A percentile compares a stretch with the other conserved stretches of the same genome.
These are phyloP conservation scores for Backusella westeae DNA, from an alignment of 192 early-diverging fungal species.

Conservation along the genomic window DNA sequence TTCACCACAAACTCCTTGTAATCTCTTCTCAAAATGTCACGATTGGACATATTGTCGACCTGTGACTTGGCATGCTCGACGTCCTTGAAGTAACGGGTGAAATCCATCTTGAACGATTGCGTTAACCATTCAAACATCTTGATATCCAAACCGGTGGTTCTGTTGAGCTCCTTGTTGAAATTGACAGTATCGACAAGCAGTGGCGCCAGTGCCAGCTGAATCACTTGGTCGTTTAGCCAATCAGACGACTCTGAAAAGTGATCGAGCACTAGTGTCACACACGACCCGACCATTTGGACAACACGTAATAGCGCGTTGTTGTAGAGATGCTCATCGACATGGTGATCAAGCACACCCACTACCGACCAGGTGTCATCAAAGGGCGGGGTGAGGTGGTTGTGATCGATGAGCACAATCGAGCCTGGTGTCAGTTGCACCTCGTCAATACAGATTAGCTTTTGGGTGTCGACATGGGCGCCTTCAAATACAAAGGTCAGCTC, in stretches of 20 bases:
- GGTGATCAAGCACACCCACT: slow-evolving; percentile 69
- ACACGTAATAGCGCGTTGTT: slow-evolving; percentile 34
- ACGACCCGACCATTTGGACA: slow-evolving; percentile 63
- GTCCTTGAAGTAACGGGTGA: slow-evolving; percentile 28
- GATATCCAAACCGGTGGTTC: slow-evolving; percentile 48
- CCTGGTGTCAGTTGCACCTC: slow-evolving; percentile 25
- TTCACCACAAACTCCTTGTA: slow-evolving; percentile 68
- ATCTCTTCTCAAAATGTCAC: slow-evolving; percentile 65
- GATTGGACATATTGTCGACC: slow-evolving; percentile 40
- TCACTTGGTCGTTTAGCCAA: slow-evolving; percentile 28
- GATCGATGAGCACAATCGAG: slow-evolving; percentile 57
- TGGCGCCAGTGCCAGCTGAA: slow-evolving; percentile 53
- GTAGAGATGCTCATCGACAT: slow-evolving; percentile 59
- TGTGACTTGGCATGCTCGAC: slow-evolving; percentile 58
- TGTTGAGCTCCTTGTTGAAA: slow-evolving; percentile 47
- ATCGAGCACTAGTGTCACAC: slow-evolving; percentile 50
- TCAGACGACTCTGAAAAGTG: slow-evolving; percentile 24
- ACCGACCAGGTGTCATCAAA: slow-evolving; percentile 28
- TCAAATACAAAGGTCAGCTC: slow-evolving; percentile 56
- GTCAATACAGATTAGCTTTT: slow-evolving; percentile 49
- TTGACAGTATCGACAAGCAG: slow-evolving; percentile 70
- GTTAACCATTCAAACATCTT: slow-evolving; percentile 39
- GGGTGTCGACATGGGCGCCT: slow-evolving; percentile 24
- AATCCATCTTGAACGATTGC: neutral
- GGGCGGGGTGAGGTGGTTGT: slow-evolving; percentile 56